A percentile compares a stretch with the other conserved stretches of the same genome.
phyloP scores from a whole-genome alignment of 2,329 filamentous ascomycete genomes.

The Graphilbum sp. region DNA sequence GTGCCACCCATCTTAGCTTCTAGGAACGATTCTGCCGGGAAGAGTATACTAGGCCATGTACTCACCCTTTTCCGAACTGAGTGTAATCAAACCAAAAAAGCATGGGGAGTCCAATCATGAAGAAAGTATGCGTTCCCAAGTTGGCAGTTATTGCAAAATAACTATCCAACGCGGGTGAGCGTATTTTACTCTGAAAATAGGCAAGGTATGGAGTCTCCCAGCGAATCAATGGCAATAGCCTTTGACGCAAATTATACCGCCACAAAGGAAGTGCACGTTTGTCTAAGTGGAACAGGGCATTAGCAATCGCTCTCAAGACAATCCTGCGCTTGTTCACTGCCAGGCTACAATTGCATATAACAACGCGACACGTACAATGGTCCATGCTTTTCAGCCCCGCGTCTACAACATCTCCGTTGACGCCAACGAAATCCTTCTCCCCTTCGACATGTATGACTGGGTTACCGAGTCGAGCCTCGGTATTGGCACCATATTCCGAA shows the following conservation, averaged over 20 bases:
- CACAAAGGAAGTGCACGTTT: constrained; percentile 69
- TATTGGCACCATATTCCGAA: constrained; percentile 16
- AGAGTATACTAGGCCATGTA: too few relatives aligned
- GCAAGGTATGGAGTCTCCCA: constrained; percentile 94
- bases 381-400: constrained; percentile 69
- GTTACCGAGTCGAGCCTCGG: constrained; percentile 8
- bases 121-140: constrained; percentile 94
- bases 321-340: neutral
- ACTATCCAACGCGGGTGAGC: constrained; percentile 73
- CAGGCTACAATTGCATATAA: constrained; percentile 5
- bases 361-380: constrained; percentile 43
- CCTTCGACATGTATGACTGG: constrained; percentile 11
- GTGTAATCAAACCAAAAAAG: constrained; percentile 93
- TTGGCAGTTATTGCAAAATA: constrained; percentile 97
- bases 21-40: too few relatives aligned
- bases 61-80: constrained; percentile 72
- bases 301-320: neutral
- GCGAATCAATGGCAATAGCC: constrained; percentile 69
- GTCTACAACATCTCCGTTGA: constrained; percentile 28
- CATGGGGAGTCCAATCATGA: constrained; percentile 89
- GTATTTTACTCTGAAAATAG: constrained; percentile 62
- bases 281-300: constrained; percentile 33
- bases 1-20: too few relatives aligned
- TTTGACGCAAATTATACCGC: constrained; percentile 74
- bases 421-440: neutral